These are phyloP conservation scores for Penicillium daleae DNA, from an alignment of 495 filamentous ascomycete species.

Conservation along the genomic window DNA sequence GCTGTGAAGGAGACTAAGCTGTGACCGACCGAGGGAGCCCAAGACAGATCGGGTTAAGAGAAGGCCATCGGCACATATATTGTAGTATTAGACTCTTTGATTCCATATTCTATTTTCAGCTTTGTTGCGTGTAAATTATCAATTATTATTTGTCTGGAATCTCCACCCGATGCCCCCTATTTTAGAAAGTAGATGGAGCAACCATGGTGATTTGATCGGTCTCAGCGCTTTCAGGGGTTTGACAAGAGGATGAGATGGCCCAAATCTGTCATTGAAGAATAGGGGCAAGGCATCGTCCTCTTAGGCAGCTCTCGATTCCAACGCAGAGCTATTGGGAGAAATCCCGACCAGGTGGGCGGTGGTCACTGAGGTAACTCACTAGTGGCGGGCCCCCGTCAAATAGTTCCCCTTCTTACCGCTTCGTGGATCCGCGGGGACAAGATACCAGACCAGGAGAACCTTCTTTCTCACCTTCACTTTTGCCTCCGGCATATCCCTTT, in stretches of 20 bases:
- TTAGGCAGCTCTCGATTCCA: constrained; percentile 4
- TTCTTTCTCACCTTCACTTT: constrained; percentile 26
- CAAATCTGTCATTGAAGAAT: not conserved
- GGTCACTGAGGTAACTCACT: constrained; percentile 30
- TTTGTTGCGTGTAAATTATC: constrained; percentile 26
- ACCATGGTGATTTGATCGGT: not conserved
- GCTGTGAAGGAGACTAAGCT: constrained; percentile 17
- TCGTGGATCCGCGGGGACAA: constrained; percentile 40
- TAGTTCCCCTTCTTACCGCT: constrained; percentile 39
- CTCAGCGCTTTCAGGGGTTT: constrained; percentile 2
- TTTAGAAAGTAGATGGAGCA: not conserved
- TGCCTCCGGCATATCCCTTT: constrained; percentile 21
- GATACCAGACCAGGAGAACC: constrained; percentile 20
- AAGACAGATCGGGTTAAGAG: not conserved
- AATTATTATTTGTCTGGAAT: constrained; percentile 5
- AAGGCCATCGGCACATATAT: not conserved
- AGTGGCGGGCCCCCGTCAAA: constrained; percentile 37
- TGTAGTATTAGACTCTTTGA: constrained; percentile 19
- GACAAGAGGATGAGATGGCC: not conserved
- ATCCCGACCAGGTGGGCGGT: not conserved
- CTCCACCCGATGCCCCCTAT: not conserved
- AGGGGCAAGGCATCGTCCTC: not conserved
- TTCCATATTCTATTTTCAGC: constrained; percentile 9
- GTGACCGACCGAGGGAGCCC: constrained; percentile 10
- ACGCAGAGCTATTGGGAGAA: not conserved